Evolutionary conservation across 352 stramenopile species (phyloP), one percentile per base, ranked within the genome.

Genomic region (Globisporangium perplexum): DNA sequence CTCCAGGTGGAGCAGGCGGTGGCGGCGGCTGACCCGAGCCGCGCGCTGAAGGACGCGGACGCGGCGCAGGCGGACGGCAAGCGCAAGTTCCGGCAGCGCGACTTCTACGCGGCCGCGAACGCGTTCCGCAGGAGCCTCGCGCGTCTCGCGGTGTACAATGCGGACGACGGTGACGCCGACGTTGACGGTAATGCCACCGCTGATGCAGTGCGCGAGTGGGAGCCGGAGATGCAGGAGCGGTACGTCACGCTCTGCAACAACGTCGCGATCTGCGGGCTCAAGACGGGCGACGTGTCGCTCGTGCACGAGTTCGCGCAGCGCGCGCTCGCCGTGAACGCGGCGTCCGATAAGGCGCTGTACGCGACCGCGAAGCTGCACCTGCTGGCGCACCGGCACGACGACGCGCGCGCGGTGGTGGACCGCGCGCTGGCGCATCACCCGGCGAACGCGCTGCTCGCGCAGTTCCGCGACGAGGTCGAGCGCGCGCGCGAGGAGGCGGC

Each of bases 231-330:
- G 55, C 59, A 69, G 33, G 55, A 68, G 7, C 53, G 69, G 18
- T 90, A 79, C 44, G 79, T 90, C 35, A 88, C 65, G 49, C 62
- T 88, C 14, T 92, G 83, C 53, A 77, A 65, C 59, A 94, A 94
- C 57, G 57, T 90, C 7, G 81, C 83, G 1, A 70, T 94, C 30
- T 94, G 83, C 45, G 81, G 66, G 12, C 69, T 94, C 47, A 94
- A 91, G 54, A 50, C 87, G 55, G 65, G 71, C 33, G 66, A 86
- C 33, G 45, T 66, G 10, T 69, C 77, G 11, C 15, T 70, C n/a
- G 75, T 90, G 28, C 72, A 68, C 1, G 63, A 84, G 57, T 90
- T 86, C 47, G 69, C 81, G 5, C 47, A 53, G 20, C 83, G 85
- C n/a, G 74, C 81, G 7, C 61, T 92, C 20, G 63, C 53, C 0